phyloP scores from a whole-genome alignment of 2,329 filamentous ascomycete genomes.

The Epichloe scottii region DNA sequence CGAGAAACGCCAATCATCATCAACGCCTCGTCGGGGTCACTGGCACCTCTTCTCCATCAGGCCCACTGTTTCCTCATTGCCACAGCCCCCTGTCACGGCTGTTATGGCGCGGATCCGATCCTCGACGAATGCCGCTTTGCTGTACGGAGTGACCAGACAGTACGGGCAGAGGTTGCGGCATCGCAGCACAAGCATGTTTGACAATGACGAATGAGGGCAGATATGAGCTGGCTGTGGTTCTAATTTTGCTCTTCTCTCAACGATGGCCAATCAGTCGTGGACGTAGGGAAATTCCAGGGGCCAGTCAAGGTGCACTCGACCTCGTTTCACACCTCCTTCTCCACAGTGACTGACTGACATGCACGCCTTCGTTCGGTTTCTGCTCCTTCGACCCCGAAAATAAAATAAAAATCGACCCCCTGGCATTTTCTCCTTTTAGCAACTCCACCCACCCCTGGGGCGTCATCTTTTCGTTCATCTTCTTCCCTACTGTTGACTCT shows the following conservation, averaged over 20 bases:
- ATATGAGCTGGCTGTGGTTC: too few relatives aligned
- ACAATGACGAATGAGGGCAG: too few relatives aligned
- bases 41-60: not conserved
- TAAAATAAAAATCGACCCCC: not conserved
- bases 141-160: not conserved
- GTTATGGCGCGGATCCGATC: too few relatives aligned
- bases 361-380: slow-evolving; percentile 1
- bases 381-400: too few relatives aligned
- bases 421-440: slow-evolving; percentile 1
- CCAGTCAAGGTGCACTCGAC: not conserved
- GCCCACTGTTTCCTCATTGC: not conserved
- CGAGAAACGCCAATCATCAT: not conserved
- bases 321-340: slow-evolving; percentile 5
- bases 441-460: slow-evolving; percentile 4
- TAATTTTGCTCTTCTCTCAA: too few relatives aligned
- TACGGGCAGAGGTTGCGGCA: not conserved
- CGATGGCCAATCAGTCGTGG: not conserved
- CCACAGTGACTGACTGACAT: not conserved
- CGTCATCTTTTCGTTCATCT: slow-evolving; percentile 3
- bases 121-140: not conserved
- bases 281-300: not conserved
- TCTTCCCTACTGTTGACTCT: not conserved
- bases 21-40: not conserved
- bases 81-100: too few relatives aligned
- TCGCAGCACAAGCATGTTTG: too few relatives aligned